phyloP scores from a whole-genome alignment of 495 filamentous ascomycete species.

The Penicillium odoratum region DNA sequence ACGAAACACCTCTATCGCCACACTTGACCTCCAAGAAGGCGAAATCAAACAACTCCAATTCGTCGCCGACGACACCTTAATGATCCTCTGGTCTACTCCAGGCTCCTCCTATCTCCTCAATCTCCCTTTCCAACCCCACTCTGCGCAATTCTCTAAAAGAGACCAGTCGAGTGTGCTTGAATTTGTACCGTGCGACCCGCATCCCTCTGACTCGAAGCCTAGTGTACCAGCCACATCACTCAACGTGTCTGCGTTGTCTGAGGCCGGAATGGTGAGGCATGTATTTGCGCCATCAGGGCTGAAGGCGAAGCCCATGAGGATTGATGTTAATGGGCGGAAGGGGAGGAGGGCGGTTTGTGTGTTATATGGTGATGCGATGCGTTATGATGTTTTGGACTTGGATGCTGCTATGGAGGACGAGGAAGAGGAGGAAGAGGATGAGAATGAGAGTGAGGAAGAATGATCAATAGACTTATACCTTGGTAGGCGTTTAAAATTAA shows the following conservation, averaged over 20 bases:
- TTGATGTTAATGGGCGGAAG: slow-evolving; percentile 57
- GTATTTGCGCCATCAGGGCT: slow-evolving; percentile 35
- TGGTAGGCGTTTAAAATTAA: no score
- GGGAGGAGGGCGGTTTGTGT: slow-evolving; percentile 56
- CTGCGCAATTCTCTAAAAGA: neutral
- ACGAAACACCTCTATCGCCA: slow-evolving; percentile 38
- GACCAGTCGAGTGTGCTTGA: slow-evolving; percentile 16
- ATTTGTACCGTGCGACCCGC: slow-evolving; percentile 19
- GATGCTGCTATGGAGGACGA: slow-evolving; percentile 32
- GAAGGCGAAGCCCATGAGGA: slow-evolving; percentile 42
- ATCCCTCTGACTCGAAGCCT: slow-evolving; percentile 14
- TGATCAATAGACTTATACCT: neutral
- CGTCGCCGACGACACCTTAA: slow-evolving; percentile 52
- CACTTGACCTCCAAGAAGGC: slow-evolving; percentile 42
- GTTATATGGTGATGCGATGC: slow-evolving; percentile 53
- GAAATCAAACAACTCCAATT: slow-evolving; percentile 56
- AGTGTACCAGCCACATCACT: slow-evolving; percentile 20
- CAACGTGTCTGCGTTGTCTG: slow-evolving; percentile 21
- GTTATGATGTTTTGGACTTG: slow-evolving; percentile 59
- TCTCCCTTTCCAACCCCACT: slow-evolving; percentile 34
- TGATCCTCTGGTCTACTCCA: slow-evolving; percentile 41
- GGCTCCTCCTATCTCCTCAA: slow-evolving; percentile 35
- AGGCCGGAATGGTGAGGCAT: slow-evolving; percentile 30
- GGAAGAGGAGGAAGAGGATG: slow-evolving; percentile 1
- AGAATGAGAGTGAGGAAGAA: neutral